Evolutionary conservation across 192 early-diverging fungal genomes (phyloP).

Genomic region (Paraglomus occultum): DNA sequence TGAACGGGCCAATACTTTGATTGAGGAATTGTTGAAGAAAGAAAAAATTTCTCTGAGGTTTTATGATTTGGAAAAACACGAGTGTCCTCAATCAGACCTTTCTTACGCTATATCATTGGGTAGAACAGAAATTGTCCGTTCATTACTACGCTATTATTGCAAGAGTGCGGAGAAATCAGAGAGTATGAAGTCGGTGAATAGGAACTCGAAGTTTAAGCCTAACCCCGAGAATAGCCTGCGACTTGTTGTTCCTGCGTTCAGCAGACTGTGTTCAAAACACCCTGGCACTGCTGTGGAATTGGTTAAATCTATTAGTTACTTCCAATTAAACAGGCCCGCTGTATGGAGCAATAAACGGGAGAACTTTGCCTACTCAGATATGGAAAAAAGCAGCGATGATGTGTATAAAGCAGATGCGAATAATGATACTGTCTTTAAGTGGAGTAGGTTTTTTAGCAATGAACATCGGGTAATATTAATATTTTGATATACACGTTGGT

Average conservation of each 20-base stretch:
- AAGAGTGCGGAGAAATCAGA: not conserved
- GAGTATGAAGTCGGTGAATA: too few species aligned
- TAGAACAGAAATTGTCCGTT: not conserved
- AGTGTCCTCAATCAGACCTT: too few species aligned
- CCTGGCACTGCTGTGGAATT: slow-evolving; percentile 13
- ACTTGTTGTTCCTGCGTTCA: slow-evolving; percentile 4
- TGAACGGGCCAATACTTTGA: slow-evolving; percentile 7
- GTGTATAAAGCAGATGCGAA: not conserved
- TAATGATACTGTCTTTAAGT: slow-evolving; percentile 1
- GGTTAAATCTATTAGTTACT: not conserved
- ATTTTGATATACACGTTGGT: not conserved
- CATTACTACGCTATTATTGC: slow-evolving; percentile 15
- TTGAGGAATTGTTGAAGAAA: slow-evolving; percentile 6
- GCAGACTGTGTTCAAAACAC: not conserved
- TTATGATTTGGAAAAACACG: too few species aligned
- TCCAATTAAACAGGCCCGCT: not conserved
- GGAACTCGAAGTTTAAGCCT: too few species aligned
- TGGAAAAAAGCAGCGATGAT: slow-evolving; percentile 4
- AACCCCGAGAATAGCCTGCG: not conserved
- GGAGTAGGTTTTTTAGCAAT: not conserved
- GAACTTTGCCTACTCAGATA: not conserved
- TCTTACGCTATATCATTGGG: not conserved
- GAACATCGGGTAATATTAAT: not conserved
- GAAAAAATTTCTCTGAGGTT: slow-evolving; percentile 3
- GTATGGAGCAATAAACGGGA: slow-evolving; percentile 2